A percentile compares a stretch with the other conserved stretches of the same genome.
These are phyloP conservation scores for Tricholoma saponaceum DNA, from an alignment of 768 basidiomycete genomes.

Conservation along the genomic window DNA sequence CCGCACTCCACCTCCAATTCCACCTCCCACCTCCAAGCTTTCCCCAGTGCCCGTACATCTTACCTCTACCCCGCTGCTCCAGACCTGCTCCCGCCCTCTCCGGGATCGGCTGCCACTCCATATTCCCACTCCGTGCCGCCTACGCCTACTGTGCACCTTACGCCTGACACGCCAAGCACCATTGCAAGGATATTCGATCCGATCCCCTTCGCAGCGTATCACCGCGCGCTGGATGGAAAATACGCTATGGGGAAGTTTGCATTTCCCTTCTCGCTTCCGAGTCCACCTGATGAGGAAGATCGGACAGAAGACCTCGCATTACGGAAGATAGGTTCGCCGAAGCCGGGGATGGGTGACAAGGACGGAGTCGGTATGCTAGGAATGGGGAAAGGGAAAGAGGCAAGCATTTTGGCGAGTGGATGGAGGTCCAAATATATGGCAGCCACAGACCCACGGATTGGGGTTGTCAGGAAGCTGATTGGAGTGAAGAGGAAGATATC, in stretches of 20 bases:
- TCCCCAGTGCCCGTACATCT: constrained; percentile 14
- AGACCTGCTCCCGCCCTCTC: constrained; percentile 48
- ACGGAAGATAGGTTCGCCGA: background rate
- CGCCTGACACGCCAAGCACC: constrained; percentile 20
- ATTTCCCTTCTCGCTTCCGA: constrained; percentile 63
- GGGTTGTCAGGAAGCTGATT: constrained; percentile 62
- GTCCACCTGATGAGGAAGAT: constrained; percentile 52
- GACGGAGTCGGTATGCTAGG: background rate
- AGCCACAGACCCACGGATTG: constrained; percentile 68
- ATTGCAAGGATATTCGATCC: constrained; percentile 52
- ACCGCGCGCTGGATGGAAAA: constrained; percentile 66
- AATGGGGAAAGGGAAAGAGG: constrained; percentile 1
- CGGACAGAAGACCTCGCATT: constrained; percentile 17
- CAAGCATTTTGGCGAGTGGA: constrained; percentile 4
- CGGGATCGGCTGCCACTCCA: constrained; percentile 38
- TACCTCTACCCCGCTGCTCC: constrained; percentile 25
- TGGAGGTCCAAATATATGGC: constrained; percentile 56
- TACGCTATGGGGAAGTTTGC: constrained; percentile 73
- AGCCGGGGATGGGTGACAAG: background rate
- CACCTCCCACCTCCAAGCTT: constrained; percentile 17
- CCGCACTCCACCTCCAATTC: constrained; percentile 1
- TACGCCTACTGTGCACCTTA: constrained; percentile 52
- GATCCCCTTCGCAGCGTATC: constrained; percentile 66
- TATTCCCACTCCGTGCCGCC: constrained; percentile 42
- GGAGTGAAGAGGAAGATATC: constrained; percentile 63